phyloP scores from a whole-genome alignment of 768 basidiomycete genomes.

The Suillus paluster region DNA sequence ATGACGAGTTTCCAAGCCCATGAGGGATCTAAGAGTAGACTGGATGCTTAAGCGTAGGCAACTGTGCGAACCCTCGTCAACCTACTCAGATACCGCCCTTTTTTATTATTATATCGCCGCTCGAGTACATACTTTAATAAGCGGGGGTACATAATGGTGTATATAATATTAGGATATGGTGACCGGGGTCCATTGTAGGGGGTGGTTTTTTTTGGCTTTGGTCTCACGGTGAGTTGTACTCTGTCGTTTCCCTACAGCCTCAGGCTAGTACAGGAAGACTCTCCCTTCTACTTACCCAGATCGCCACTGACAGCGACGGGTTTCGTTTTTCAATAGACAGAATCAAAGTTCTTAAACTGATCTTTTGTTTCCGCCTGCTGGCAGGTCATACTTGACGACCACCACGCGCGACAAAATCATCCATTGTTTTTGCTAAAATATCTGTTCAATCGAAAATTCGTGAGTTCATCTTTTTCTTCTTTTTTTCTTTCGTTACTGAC shows the following conservation, averaged over 20 bases:
- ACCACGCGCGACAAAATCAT: conserved; percentile 64
- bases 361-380: conserved; percentile 78
- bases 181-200: conserved; percentile 31
- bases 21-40: too few relatives aligned
- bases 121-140: too few relatives aligned
- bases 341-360: conserved; percentile 45
- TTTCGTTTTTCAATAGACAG: conserved; percentile 42
- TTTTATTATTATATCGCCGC: too few relatives aligned
- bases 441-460: conserved; percentile 45
- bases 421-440: conserved; percentile 53
- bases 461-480: conserved; percentile 39
- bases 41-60: too few relatives aligned
- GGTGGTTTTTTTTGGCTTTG: conserved; percentile 33
- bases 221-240: conserved; percentile 37
- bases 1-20: too few relatives aligned
- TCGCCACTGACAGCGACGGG: conserved; percentile 44
- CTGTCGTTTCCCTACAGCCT: conserved; percentile 44
- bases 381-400: conserved; percentile 90
- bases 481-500: conserved; percentile 17
- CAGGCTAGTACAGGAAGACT: conserved; percentile 38
- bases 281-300: conserved; percentile 28
- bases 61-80: too few relatives aligned
- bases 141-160: too few relatives aligned
- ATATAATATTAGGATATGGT: too few relatives aligned
- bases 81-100: too few relatives aligned